A percentile compares a stretch with the other conserved stretches of the same genome.
phyloP scores from a whole-genome alignment of 805 yeast species.

The Saturnispora ahearnii region DNA sequence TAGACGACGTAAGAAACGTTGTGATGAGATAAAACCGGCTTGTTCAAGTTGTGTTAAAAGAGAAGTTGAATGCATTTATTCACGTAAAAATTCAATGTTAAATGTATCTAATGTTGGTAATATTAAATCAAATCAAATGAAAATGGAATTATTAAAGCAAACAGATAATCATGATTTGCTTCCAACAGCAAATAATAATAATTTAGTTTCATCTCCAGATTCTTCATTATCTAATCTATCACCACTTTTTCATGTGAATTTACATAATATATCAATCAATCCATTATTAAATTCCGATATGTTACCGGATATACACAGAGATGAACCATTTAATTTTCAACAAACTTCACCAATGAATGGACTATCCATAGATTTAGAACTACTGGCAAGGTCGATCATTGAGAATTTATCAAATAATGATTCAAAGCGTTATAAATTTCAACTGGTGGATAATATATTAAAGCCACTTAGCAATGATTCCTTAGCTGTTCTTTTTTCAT shows the following conservation, averaged over 20 bases:
- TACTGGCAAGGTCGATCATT: slow-evolving; percentile 9
- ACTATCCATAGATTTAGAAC: slow-evolving; percentile 4
- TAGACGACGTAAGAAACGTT: slow-evolving; percentile 37
- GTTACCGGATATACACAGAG: background rate
- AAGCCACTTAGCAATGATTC: slow-evolving; percentile 10
- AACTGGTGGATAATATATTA: slow-evolving; percentile 8
- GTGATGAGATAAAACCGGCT: slow-evolving; percentile 35
- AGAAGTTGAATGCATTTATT: slow-evolving; percentile 26
- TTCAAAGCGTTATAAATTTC: slow-evolving; percentile 10
- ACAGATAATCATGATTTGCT: background rate
- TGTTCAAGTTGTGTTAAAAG: slow-evolving; percentile 33
- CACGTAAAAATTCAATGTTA: background rate
- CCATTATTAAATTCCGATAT: background rate
- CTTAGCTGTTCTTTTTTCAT: slow-evolving; percentile 10
- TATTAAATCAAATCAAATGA: background rate
- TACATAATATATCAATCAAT: background rate
- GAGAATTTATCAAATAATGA: slow-evolving; percentile 3
- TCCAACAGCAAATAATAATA: background rate
- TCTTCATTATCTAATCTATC: background rate
- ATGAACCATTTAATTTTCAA: background rate
- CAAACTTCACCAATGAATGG: background rate
- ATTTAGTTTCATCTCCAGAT: background rate
- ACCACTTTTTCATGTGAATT: background rate
- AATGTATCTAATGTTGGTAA: background rate
- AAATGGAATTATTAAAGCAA: background rate